Base-by-base conservation (phyloP, 148 eudicot species). In the Vaccinium corymbosum region DNA sequence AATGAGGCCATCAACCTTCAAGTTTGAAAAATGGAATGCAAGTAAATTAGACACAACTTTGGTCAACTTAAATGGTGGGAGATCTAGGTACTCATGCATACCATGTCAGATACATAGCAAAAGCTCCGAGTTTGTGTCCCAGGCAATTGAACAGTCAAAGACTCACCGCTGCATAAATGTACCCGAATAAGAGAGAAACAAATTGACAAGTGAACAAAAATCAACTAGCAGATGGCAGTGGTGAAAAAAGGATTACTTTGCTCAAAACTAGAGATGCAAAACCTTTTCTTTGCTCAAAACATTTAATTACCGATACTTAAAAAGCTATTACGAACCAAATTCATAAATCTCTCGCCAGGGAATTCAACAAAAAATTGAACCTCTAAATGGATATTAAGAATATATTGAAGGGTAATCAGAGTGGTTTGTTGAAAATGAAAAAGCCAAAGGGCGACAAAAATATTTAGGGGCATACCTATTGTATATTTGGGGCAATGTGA, bases 51-150 rank as follows among this genome's bases (percentile, higher is more conserved):
- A 20, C 9, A 25, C 52, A 27, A 59, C 82, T 52, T 17, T n/a
- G 38, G 27, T 27, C 56, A 72, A 72, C 25, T 27, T 32, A 55
- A 68, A 81, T 25, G 7, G 17, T 70, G 13, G 19, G 25, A 52
- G 16, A 66, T 14, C 32, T 14, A 53, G 9, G 61, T 46, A 35
- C n/a, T 17, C 29, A 66, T 3, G 38, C 89, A 38, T 92, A 96
- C 98, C 97, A 94, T 93, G 87, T 94, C 99, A 86, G 99, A 89
- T 64, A 96, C 99, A 75, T 92, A 96, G 80, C 98, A 94, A 86
- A 96, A 96, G 89, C 98, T 96, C 59, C 98, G 92, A 77, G 99
- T 96, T 86, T 96, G 98, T 42, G 95, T 96, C 78, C 99, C 98
- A 62, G 98, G 98, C 88, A 89, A 82, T 86, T 96, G 98, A 83